Percentiles rank a stretch among this genome's conserved stretches.
Evolutionary conservation across 169 alveolate species (phyloP).

Genomic region (Eimeria acervulina): DNA sequence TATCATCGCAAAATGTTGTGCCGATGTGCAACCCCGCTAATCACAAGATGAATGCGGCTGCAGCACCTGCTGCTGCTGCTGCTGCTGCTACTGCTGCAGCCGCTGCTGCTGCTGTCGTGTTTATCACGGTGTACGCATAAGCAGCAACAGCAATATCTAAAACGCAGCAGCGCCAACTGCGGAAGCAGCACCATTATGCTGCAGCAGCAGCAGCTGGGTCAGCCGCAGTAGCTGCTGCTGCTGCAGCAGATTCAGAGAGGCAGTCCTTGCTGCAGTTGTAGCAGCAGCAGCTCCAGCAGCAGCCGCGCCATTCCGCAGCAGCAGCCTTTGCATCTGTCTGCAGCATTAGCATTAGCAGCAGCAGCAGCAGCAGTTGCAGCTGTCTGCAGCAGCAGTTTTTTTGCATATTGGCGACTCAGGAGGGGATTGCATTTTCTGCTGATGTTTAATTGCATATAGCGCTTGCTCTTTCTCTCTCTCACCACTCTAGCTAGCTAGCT

Average conservation of each 20-base stretch:
- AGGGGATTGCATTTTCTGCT: too few species aligned
- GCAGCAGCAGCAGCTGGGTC: not conserved
- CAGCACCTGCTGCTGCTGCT: not conserved
- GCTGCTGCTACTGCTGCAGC: slow-evolving; percentile 9
- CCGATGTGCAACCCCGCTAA: slow-evolving; percentile 55
- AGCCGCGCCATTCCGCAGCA: not conserved
- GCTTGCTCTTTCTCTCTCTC: too few species aligned
- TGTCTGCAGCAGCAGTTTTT: too few species aligned
- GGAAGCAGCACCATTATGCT: too few species aligned
- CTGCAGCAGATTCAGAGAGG: not conserved
- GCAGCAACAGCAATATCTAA: not conserved
- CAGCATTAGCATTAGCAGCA: too few species aligned
- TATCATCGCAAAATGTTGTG: slow-evolving; percentile 63
- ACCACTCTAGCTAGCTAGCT: too few species aligned
- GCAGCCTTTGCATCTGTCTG: not conserved
- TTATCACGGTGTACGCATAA: not conserved
- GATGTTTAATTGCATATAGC: too few species aligned
- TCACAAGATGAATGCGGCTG: slow-evolving; percentile 47
- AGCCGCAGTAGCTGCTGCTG: not conserved
- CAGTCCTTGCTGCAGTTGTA: not conserved
- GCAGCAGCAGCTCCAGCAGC: not conserved
- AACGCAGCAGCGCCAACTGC: not conserved
- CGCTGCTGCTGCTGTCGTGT: not conserved
- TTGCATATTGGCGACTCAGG: too few species aligned
- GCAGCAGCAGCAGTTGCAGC: too few species aligned